Conservation (phyloP, 768 basidiomycete species). For the Hemileccinum rubropunctum region DNA sequence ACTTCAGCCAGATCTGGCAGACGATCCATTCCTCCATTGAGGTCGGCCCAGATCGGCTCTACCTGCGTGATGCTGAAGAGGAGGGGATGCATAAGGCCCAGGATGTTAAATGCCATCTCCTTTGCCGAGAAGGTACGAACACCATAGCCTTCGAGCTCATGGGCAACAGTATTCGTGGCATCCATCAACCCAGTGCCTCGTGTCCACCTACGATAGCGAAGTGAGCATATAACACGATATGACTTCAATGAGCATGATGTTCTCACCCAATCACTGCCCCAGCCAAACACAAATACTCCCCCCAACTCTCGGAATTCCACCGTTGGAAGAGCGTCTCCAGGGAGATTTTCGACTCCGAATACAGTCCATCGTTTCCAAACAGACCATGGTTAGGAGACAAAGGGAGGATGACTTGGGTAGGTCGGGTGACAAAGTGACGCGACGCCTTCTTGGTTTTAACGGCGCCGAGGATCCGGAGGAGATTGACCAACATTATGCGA, state of each 20-base stretch:
- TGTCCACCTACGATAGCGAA: constrained; percentile 67
- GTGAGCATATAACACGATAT: constrained; percentile 10
- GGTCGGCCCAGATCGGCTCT: constrained; percentile 98
- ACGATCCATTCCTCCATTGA: constrained; percentile 98
- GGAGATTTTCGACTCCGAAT: constrained; percentile 98
- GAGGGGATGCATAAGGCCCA: constrained; percentile 98
- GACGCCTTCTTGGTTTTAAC: constrained; percentile 99
- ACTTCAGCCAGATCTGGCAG: constrained; percentile 93
- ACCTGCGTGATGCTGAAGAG: constrained; percentile 99
- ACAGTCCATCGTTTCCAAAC: constrained; percentile 97
- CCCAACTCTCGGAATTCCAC: constrained; percentile 98
- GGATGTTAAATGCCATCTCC: constrained; percentile 99
- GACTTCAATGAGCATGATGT: constrained; percentile 4
- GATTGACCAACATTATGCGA: constrained; percentile 97
- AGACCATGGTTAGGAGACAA: constrained; percentile 97
- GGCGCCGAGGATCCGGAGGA: constrained; percentile 92
- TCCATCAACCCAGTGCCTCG: constrained; percentile 98
- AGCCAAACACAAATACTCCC: constrained; percentile 95
- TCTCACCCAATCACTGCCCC: constrained; percentile 96
- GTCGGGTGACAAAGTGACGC: constrained; percentile 93
- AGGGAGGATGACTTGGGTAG: constrained; percentile 97
- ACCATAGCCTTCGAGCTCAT: constrained; percentile 88
- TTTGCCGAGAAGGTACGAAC: constrained; percentile 98
- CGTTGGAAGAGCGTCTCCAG: constrained; percentile 97
- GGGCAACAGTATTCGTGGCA: constrained; percentile 91